Evolutionary conservation across 2,329 filamentous ascomycete species (phyloP), one percentile per base, ranked within the genome.

Genomic region (Nigrograna mackinnonii): DNA sequence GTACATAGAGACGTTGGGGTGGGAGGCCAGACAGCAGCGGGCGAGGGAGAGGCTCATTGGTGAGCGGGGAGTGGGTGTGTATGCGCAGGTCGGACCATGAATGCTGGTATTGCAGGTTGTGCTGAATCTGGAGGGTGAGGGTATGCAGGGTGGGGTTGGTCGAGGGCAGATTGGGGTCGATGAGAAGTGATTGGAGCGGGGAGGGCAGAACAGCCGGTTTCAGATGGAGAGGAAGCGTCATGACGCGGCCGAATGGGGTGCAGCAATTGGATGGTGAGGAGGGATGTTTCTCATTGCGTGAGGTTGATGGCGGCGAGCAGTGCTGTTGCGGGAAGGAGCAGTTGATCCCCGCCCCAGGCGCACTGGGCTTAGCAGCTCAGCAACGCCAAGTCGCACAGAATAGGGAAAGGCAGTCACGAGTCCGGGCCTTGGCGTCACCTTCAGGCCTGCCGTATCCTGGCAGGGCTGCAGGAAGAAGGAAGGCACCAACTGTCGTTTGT

Each of bases 51-150:
- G 57, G 60, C 20, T 46, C 39, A 16, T 64, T 58, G 43, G 69
- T 63, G 52, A 69, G 38, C 16, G 70, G 68, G 31, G 75, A 70
- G 40, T 71, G 66, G 2, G 68, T 76, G 65, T 85, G 77, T 16
- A 82, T 60, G 36, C 76, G 67, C 34, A 91, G 68, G 17, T 76
- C 66, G 17, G 79, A 80, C 89, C 89, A 94, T 61, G 85, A 79
- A 66, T 92, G 88, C 66, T 91, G 86, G 64, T 87, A 76, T 54
- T 80, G 76, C 35, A 94, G 80, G 65, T 91, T 91, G 65, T 85
- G 79, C 39, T 82, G 73, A 37, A 91, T 83, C 37, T 82, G 76
- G 20, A 76, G 67, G 33, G 82, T 78, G 35, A 88, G 78, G 37
- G 77, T 69, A 54, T 74, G 69, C 56, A 64, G 44, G 57, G 55